Evolutionary conservation across 148 eudicot species (phyloP).

Genomic region (Polygonum aviculare): DNA sequence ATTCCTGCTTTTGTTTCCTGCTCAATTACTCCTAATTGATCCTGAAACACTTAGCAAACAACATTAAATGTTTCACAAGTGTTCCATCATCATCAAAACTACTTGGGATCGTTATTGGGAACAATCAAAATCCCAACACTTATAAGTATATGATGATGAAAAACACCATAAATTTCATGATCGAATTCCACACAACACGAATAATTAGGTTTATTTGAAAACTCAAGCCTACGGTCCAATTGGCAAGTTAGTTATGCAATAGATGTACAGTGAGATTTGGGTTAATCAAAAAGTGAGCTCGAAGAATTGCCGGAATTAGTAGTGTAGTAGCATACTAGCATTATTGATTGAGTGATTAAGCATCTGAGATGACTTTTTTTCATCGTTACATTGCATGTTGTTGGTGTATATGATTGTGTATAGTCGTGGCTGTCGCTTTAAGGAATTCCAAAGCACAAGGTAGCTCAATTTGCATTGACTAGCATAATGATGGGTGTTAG

Average conservation of each 20-base stretch:
- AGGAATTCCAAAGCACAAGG: constrained; percentile 1
- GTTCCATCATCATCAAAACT: too few relatives aligned
- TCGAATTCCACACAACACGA: too few relatives aligned
- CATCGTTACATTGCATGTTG: background rate
- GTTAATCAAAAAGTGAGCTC: background rate
- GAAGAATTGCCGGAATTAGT: background rate
- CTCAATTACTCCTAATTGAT: too few relatives aligned
- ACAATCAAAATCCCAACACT: too few relatives aligned
- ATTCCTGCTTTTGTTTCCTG: too few relatives aligned
- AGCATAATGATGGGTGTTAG: constrained; percentile 1
- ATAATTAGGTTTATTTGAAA: background rate
- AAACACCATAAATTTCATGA: too few relatives aligned
- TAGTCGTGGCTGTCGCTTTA: background rate
- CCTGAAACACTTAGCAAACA: too few relatives aligned
- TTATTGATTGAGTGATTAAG: background rate
- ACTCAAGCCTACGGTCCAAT: background rate
- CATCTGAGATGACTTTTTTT: background rate
- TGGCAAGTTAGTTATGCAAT: background rate
- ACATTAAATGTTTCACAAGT: too few relatives aligned
- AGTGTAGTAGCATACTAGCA: background rate
- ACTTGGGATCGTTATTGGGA: too few relatives aligned
- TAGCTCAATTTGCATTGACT: constrained; percentile 5
- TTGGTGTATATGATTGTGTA: background rate
- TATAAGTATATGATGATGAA: too few relatives aligned
- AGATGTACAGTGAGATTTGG: background rate